Percentiles rank a stretch among this genome's conserved stretches.
phyloP scores from a whole-genome alignment of 2,329 filamentous ascomycete species.

The Ophiostoma angusticollis region DNA sequence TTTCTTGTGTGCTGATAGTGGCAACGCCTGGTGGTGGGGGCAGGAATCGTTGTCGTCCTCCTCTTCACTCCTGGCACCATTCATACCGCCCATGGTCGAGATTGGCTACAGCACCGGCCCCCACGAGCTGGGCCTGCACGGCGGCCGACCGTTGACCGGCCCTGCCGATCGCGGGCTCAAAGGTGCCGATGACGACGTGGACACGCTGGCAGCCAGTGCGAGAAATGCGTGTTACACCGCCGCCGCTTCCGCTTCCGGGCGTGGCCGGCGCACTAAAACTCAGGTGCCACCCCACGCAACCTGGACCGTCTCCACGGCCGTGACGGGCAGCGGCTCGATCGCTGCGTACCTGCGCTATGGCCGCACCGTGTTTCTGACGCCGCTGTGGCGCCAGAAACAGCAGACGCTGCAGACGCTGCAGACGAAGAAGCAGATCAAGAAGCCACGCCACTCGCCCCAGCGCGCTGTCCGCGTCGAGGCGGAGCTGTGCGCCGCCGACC shows the following conservation, averaged over 20 bases:
- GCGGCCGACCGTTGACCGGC: slow-evolving; percentile 21
- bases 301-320: slow-evolving; percentile 29
- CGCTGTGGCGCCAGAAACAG: slow-evolving; percentile 11
- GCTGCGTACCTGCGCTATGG: slow-evolving; percentile 27
- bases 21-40: slow-evolving; percentile 23
- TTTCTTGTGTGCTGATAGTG: slow-evolving; percentile 29
- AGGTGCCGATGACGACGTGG: slow-evolving; percentile 24
- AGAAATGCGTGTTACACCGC: neutral
- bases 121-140: slow-evolving; percentile 21
- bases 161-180: slow-evolving; percentile 23
- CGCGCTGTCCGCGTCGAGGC: slow-evolving; percentile 26
- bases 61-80: slow-evolving; percentile 9
- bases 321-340: slow-evolving; percentile 17
- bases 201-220: slow-evolving; percentile 6
- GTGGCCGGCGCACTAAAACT: no score
- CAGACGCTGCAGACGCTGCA: no score
- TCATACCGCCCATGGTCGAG: slow-evolving; percentile 26
- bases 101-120: slow-evolving; percentile 26
- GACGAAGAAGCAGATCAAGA: no score
- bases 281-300: slow-evolving; percentile 13
- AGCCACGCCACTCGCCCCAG: slow-evolving; percentile 1
- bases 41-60: neutral
- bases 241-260: no score
- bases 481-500: slow-evolving; percentile 28
- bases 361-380: slow-evolving; percentile 21